Conservation (phyloP, 2,329 filamentous ascomycete genomes). For the Alternaria tenuissima region DNA sequence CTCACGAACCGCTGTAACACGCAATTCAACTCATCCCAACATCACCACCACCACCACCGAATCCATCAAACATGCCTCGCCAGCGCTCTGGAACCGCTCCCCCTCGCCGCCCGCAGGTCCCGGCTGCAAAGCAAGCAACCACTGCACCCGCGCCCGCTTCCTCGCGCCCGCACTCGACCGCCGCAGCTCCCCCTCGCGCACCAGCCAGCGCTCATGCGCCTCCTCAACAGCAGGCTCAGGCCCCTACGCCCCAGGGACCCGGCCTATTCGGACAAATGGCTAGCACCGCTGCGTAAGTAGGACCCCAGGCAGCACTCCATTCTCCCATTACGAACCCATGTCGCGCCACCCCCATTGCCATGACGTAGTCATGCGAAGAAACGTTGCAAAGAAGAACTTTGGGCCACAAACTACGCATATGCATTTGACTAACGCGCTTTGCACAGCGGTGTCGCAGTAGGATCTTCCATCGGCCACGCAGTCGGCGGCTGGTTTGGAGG, state of each 20-base stretch:
- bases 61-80: conserved; percentile 55
- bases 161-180: conserved; percentile 71
- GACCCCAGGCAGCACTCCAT: conserved; percentile 1
- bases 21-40: conserved; percentile 7
- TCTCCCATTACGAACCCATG: not conserved
- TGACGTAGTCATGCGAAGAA: not conserved
- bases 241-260: conserved; percentile 69
- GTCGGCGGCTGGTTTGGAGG: conserved; percentile 89
- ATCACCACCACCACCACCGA: not conserved
- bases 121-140: conserved; percentile 59
- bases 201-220: conserved; percentile 55
- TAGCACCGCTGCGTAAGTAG: conserved; percentile 91
- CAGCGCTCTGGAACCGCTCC: conserved; percentile 58
- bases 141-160: conserved; percentile 56
- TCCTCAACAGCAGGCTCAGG: conserved; percentile 56
- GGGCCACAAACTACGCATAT: not conserved
- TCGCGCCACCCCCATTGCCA: conserved; percentile 3
- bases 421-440: conserved; percentile 5
- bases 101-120: conserved; percentile 54
- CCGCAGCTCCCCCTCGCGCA: conserved; percentile 55
- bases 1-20: conserved; percentile 6
- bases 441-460: conserved; percentile 89
- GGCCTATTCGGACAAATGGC: conserved; percentile 98
- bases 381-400: not conserved
- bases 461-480: conserved; percentile 93